Conservation (phyloP, 1,284 basidiomycete species). For the Apiotrichum gracile region DNA sequence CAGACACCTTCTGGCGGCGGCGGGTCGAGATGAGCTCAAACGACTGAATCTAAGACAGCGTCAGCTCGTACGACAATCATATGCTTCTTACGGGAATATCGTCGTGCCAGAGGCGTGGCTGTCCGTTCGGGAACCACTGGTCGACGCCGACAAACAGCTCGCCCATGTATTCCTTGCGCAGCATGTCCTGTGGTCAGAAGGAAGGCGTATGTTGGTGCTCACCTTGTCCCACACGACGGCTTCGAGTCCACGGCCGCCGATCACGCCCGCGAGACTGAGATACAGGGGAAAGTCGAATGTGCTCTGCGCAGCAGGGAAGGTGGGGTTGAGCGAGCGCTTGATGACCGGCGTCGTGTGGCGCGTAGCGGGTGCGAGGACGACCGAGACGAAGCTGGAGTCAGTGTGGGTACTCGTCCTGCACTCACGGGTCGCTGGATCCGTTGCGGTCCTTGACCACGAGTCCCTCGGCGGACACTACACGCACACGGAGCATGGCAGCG, state of each 20-base stretch:
- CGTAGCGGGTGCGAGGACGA: constrained; percentile 58
- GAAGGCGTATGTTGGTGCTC: constrained; percentile 9
- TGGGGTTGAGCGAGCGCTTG: constrained; percentile 71
- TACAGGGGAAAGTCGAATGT: constrained; percentile 83
- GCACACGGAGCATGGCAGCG: constrained; percentile 43
- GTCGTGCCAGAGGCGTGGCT: constrained; percentile 34
- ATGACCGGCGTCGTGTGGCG: constrained; percentile 73
- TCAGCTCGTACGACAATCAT: not conserved
- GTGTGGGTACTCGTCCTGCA: constrained; percentile 61
- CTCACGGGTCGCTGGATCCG: constrained; percentile 47
- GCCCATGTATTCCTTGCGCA: constrained; percentile 88
- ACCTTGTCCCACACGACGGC: constrained; percentile 93
- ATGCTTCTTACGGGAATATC: constrained; percentile 31
- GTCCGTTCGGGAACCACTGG: constrained; percentile 66
- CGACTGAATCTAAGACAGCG: constrained; percentile 1
- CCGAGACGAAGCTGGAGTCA: constrained; percentile 70
- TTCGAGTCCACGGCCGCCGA: constrained; percentile 64
- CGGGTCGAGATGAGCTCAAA: constrained; percentile 54
- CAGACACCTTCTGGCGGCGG: constrained; percentile 50
- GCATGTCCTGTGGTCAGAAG: constrained; percentile 46
- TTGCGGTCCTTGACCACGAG: constrained; percentile 51
- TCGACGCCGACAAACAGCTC: constrained; percentile 71
- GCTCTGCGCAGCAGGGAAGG: constrained; percentile 63
- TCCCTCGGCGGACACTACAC: constrained; percentile 47
- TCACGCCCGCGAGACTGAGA: constrained; percentile 62